Evolutionary conservation across 768 basidiomycete genomes (phyloP), one percentile per base, ranked within the genome.

Genomic region (Lepiota brunneoincarnata): DNA sequence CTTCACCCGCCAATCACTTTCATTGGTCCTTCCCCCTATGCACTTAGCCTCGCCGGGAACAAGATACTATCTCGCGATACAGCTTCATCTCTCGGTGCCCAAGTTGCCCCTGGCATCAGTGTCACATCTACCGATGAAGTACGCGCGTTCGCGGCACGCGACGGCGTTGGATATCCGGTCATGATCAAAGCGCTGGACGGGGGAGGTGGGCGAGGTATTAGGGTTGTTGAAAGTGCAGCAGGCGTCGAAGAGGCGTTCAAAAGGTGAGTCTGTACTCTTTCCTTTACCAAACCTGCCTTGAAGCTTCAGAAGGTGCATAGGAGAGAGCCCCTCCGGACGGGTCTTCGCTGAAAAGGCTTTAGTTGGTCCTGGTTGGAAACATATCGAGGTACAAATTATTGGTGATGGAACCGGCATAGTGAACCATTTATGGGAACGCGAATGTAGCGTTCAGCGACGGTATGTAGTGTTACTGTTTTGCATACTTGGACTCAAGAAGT

Each of bases 131-230:
- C 51, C 15, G 57, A 59, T 11, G 68, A 72, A 45, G 64, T 71
- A n/a, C 50, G 50, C 4, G 45, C 56, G 3, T 73, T 73, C 58
- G 65, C 62, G 1, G 21, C 52, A 6, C 52, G 35, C 1, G 35
- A 52, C 9, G 49, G 39, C 3, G 56, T 70, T 18, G 73, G 73
- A 4, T 76, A 63, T 43, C 69, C 67, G 72, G 82, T 93, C 42
- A 93, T 95, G 69, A 91, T 95, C 78, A 95, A 94, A 70, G 93
- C 92, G 6, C 84, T 91, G 1, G 89, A 92, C 77, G 92, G 91
- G 43, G 91, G 91, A 55, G 91, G 91, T 58, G 92, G 92, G 42
- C 84, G 92, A 59, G 92, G 92, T 38, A 95, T 94, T 81, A 84
- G 93, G 61, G 85, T 93, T 37, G 93, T 93, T 2, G 78, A 87